These are phyloP conservation scores for Coemansia guatemalensis DNA, from an alignment of 192 early-diverging fungal genomes.

Conservation along the genomic window DNA sequence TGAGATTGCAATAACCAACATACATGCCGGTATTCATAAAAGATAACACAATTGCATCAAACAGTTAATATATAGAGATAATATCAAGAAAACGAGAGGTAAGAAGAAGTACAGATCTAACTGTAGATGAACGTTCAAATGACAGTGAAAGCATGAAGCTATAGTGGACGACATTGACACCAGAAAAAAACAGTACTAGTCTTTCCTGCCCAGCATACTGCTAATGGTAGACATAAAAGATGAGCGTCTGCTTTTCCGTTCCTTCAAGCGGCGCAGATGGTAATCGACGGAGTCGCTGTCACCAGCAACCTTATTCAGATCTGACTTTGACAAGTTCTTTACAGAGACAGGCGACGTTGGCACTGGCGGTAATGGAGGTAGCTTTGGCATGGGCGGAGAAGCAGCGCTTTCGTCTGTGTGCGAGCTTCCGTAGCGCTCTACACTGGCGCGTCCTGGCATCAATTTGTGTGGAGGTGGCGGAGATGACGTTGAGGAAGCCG, in stretches of 20 bases:
- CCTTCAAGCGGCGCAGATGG: conserved; percentile 33
- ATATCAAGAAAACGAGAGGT: too few relatives aligned
- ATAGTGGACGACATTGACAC: neutral
- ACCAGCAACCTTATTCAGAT: conserved; percentile 11
- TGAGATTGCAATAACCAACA: too few relatives aligned
- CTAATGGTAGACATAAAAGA: conserved; percentile 51
- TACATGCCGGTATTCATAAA: too few relatives aligned
- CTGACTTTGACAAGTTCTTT: conserved; percentile 1
- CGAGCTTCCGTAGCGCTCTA: conserved; percentile 5
- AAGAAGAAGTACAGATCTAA: too few relatives aligned
- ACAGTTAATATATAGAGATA: too few relatives aligned
- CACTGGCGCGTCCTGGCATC: conserved; percentile 2
- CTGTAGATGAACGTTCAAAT: too few relatives aligned
- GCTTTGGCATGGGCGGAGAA: conserved; percentile 38
- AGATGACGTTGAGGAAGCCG: conserved; percentile 11
- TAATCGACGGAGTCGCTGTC: conserved; percentile 47
- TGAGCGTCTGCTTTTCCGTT: conserved; percentile 39
- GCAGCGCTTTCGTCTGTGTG: conserved; percentile 9
- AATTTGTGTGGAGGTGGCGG: conserved; percentile 5
- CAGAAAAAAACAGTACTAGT: conserved; percentile 3
- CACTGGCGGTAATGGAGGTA: conserved; percentile 28
- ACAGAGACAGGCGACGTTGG: conserved; percentile 10
- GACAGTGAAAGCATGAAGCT: neutral
- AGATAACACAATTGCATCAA: too few relatives aligned
- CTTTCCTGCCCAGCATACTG: conserved; percentile 51